Conservation (phyloP, 345 rosid genomes). For the Rubroshorea leprosula region DNA sequence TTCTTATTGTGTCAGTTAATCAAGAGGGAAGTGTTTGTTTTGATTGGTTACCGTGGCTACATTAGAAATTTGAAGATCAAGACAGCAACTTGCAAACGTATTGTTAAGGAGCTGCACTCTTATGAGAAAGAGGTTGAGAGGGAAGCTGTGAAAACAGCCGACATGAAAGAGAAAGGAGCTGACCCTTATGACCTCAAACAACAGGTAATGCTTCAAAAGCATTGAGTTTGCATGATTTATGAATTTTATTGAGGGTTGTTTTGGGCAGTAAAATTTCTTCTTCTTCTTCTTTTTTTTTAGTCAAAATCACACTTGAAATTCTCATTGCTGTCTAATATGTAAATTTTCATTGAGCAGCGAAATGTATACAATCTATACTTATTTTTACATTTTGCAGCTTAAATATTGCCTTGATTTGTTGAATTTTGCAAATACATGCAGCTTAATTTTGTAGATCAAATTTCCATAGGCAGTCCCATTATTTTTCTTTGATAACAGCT, state of each 20-base stretch:
- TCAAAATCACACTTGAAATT: too few relatives aligned
- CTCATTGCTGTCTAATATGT: too few relatives aligned
- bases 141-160: conserved; percentile 82
- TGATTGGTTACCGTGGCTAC: conserved; percentile 46
- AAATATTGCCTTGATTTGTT: too few relatives aligned
- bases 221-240: not conserved
- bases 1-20: too few relatives aligned
- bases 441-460: too few relatives aligned
- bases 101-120: conserved; percentile 76
- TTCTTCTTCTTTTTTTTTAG: too few relatives aligned
- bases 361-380: too few relatives aligned
- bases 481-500: too few relatives aligned
- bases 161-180: conserved; percentile 85
- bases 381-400: too few relatives aligned
- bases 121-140: conserved; percentile 94
- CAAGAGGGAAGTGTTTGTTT: not conserved
- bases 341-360: too few relatives aligned
- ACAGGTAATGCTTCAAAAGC: conserved; percentile 41
- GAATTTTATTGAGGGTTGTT: not conserved
- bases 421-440: too few relatives aligned
- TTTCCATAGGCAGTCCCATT: too few relatives aligned
- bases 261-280: not conserved
- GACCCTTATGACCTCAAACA: conserved; percentile 94
- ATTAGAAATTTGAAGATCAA: conserved; percentile 71
- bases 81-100: conserved; percentile 68